Evolutionary conservation across 768 basidiomycete genomes (phyloP), one percentile per base, ranked within the genome.

Genomic region (Lactarius psammicola): DNA sequence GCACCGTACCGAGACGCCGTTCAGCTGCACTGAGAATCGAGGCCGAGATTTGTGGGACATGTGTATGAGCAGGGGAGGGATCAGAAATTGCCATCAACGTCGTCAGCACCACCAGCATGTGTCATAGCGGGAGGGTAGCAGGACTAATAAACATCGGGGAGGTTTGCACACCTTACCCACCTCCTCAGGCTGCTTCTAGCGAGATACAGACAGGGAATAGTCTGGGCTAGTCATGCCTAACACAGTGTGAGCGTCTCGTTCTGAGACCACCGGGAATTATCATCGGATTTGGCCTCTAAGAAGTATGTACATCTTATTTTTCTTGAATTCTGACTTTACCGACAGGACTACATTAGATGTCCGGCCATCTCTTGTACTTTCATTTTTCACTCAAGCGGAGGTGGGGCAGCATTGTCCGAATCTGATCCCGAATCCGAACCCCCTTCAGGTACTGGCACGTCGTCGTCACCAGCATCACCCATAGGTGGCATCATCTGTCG

Each of bases 381-480:
- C 2, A 18, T 4, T 23, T 30, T 56, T 51, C 36, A 55, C 78
- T 93, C 92, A 56, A 94, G 87, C 70, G 91, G 89, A 59, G 92
- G 92, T 63, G 90, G 90, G 59, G 86, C 89, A 49, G 87, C 89
- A 57, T 86, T 87, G 38, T 81, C 80, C 42, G 73, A 75, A 6
- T 56, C 59, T 28, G 30, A 11, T 1, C 83, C 84, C 49, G 81
- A 79, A 15, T 80, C 83, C 26, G 76, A 79, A 28, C 72, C 81
- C 23, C 75, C 79, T 28, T 68, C 78, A 31, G 51, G 74, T 4
- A 44, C 70, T 44, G 71, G 71, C 8, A 72, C 69, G 15, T 63
- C 70, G 30, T 70, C 75, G 1, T 64, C 70, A 11, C 61, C 76
- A 23, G 58, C 69, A 33, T 64, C 70, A 28, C 73, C 73, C 75